A percentile compares a stretch with the other conserved stretches of the same genome.
Conservation (phyloP, 2,329 filamentous ascomycete genomes). For the Curvularia hawaiiensis region DNA sequence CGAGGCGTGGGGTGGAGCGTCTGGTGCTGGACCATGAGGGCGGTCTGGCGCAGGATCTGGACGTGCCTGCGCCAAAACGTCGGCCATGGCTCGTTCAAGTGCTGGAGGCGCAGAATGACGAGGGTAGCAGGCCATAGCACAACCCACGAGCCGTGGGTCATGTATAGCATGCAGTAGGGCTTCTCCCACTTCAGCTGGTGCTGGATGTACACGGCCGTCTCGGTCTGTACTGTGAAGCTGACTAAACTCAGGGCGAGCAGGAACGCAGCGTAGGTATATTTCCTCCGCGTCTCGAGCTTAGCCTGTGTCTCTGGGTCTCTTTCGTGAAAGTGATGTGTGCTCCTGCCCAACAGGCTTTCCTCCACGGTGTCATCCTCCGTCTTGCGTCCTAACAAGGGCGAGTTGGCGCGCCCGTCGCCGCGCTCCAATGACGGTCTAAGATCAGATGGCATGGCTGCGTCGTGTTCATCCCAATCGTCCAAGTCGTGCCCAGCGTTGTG, state of each 20-base stretch:
- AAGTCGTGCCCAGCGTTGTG: constrained; percentile 46
- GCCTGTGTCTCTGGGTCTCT: constrained; percentile 72
- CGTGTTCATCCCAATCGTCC: constrained; percentile 54
- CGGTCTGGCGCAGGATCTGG: constrained; percentile 66
- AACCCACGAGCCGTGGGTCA: constrained; percentile 94
- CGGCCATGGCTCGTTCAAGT: constrained; percentile 77
- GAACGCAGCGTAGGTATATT: constrained; percentile 84
- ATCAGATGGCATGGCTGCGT: constrained; percentile 56
- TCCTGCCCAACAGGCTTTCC: constrained; percentile 56
- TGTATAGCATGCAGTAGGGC: constrained; percentile 99
- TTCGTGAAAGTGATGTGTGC: constrained; percentile 70
- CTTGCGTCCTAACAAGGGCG: constrained; percentile 59
- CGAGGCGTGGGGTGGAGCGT: constrained; percentile 67
- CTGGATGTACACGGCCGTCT: constrained; percentile 94
- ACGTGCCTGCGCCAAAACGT: constrained; percentile 82
- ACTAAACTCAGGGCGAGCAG: constrained; percentile 84
- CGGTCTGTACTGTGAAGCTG: constrained; percentile 91
- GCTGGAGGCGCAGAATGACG: constrained; percentile 77
- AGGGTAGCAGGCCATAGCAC: constrained; percentile 88
- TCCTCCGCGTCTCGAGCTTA: constrained; percentile 71
- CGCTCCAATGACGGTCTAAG: constrained; percentile 51
- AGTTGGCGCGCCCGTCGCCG: constrained; percentile 51
- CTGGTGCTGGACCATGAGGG: constrained; percentile 84
- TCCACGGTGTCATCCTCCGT: constrained; percentile 44
- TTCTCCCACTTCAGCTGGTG: constrained; percentile 93